Percentiles rank a stretch among this genome's conserved stretches.
Conservation (phyloP, 306 rosid genomes). For the Prunus padus region DNA sequence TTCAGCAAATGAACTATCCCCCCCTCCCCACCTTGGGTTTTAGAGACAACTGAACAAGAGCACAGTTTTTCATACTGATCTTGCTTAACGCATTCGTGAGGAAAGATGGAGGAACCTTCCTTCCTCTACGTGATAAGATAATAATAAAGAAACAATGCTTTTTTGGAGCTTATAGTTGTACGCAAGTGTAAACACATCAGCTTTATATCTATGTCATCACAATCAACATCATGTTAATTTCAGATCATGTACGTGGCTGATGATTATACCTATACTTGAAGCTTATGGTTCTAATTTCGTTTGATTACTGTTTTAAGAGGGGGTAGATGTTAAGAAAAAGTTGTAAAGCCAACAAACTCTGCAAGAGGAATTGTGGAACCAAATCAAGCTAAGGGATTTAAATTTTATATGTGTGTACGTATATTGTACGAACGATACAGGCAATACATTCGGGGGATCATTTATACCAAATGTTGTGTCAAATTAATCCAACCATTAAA, state of each 20-base stretch:
- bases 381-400: too few species aligned
- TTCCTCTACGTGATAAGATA: constrained; percentile 27
- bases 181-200: constrained; percentile 3
- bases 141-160: constrained; percentile 32
- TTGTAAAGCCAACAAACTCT: too few species aligned
- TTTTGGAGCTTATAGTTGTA: constrained; percentile 40
- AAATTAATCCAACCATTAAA: too few species aligned
- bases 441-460: too few species aligned
- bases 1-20: neutral
- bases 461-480: too few species aligned
- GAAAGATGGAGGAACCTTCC: constrained; percentile 59
- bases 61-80: neutral
- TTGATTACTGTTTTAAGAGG: neutral
- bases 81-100: constrained; percentile 10
- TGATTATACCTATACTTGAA: neutral
- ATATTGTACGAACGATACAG: too few species aligned
- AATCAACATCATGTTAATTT: neutral
- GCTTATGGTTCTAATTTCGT: neutral
- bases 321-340: too few species aligned
- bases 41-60: neutral
- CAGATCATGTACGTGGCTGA: neutral
- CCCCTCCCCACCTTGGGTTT: too few species aligned
- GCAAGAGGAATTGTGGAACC: too few species aligned
- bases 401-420: too few species aligned
- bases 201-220: neutral